phyloP scores from a whole-genome alignment of 2,329 filamentous ascomycete genomes.

The Remersonia thermophila region DNA sequence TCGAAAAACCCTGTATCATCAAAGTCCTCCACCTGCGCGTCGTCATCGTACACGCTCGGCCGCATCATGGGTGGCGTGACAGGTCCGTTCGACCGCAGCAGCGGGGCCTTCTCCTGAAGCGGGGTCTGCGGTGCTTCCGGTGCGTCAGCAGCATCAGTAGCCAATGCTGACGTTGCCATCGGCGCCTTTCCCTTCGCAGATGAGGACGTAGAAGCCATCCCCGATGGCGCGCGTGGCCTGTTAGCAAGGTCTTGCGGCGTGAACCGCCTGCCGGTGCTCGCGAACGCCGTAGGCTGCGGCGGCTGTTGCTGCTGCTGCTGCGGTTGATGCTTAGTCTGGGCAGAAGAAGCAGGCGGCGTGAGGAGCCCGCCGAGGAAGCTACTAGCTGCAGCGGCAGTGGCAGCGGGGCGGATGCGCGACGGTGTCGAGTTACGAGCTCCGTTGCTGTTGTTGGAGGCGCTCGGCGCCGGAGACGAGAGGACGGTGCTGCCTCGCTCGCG shows the following conservation, averaged over 20 bases:
- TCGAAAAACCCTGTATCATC: slow-evolving; percentile 20
- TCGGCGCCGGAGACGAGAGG: slow-evolving; percentile 30
- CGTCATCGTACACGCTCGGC: slow-evolving; percentile 45
- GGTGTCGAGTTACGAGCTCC: slow-evolving; percentile 38
- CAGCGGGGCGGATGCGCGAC: slow-evolving; percentile 42
- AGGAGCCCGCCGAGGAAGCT: slow-evolving; percentile 66
- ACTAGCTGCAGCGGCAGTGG: slow-evolving; percentile 25
- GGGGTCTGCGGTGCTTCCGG: slow-evolving; percentile 30
- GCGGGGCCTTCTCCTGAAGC: slow-evolving; percentile 26
- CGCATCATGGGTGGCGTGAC: slow-evolving; percentile 52
- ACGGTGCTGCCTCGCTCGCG: slow-evolving; percentile 38
- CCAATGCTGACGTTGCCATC: slow-evolving; percentile 20
- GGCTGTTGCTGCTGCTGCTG: slow-evolving; percentile 25
- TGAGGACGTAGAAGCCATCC: slow-evolving; percentile 21
- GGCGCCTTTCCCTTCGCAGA: slow-evolving; percentile 15
- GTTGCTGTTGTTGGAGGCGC: no score
- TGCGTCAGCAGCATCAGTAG: slow-evolving; percentile 15
- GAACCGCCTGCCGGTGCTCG: slow-evolving; percentile 46
- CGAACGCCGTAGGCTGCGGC: slow-evolving; percentile 47
- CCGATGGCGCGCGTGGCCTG: slow-evolving; percentile 21
- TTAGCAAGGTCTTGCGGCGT: slow-evolving; percentile 38
- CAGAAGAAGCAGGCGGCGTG: slow-evolving; percentile 66
- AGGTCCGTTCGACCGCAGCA: slow-evolving; percentile 22
- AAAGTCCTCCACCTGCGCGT: slow-evolving; percentile 38
- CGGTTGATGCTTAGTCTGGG: slow-evolving; percentile 50